A percentile compares a stretch with the other conserved stretches of the same genome.
These are phyloP conservation scores for Pezicula radicicola DNA, from an alignment of 2,329 filamentous ascomycete genomes.

Conservation along the genomic window DNA sequence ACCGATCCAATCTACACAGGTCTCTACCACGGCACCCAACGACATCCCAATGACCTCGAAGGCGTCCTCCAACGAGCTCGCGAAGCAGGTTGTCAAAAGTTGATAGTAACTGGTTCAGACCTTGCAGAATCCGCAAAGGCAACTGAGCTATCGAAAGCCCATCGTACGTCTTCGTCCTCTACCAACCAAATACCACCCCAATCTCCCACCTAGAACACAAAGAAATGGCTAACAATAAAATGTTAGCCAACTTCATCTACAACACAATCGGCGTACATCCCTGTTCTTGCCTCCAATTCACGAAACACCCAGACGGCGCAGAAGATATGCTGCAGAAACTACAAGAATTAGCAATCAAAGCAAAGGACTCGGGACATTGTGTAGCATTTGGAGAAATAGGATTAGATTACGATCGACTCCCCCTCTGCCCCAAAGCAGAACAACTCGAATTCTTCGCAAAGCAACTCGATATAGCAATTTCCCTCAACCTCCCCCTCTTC, in stretches of 20 bases:
- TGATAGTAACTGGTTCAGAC: conserved; percentile 92
- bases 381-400: conserved; percentile 94
- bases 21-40: conserved; percentile 74
- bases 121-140: conserved; percentile 74
- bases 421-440: conserved; percentile 72
- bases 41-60: conserved; percentile 69
- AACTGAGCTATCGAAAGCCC: conserved; percentile 67
- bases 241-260: conserved; percentile 73
- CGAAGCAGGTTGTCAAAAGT: conserved; percentile 77
- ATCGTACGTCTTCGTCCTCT: conserved; percentile 53
- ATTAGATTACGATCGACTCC: conserved; percentile 90
- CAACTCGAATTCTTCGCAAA: conserved; percentile 83
- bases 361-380: conserved; percentile 33
- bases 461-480: conserved; percentile 45
- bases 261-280: conserved; percentile 93
- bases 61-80: conserved; percentile 76
- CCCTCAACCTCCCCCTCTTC: conserved; percentile 79
- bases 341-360: conserved; percentile 58
- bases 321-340: conserved; percentile 54
- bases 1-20: conserved; percentile 89
- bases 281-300: conserved; percentile 80
- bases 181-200: conserved; percentile 9
- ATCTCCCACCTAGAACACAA: not conserved
- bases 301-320: conserved; percentile 47
- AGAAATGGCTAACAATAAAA: conserved; percentile 1